Evolutionary conservation across 192 early-diverging fungal genomes (phyloP).

Genomic region (Coemansia sp.): DNA sequence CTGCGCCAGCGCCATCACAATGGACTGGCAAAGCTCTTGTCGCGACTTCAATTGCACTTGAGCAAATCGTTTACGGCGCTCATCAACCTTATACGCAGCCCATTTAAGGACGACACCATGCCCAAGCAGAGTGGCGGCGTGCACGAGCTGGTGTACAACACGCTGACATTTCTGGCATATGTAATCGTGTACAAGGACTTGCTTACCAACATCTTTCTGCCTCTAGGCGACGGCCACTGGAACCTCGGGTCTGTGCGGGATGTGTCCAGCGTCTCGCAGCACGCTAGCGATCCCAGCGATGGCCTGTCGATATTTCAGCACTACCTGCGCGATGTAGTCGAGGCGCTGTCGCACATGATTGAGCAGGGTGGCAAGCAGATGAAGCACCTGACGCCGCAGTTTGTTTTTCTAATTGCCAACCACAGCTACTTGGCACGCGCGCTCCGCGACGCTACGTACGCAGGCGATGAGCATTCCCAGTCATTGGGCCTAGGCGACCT

Average conservation of each 20-base stretch:
- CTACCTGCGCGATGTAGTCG: constrained; percentile 45
- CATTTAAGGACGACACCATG: constrained; percentile 39
- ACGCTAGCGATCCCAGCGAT: constrained; percentile 47
- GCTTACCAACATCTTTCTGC: constrained; percentile 34
- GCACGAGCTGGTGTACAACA: constrained; percentile 40
- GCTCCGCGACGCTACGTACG: constrained; percentile 43
- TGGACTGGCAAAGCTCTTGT: constrained; percentile 30
- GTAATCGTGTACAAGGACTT: constrained; percentile 46
- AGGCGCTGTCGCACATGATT: constrained; percentile 33
- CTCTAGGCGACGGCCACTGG: constrained; percentile 50
- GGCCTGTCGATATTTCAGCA: constrained; percentile 50
- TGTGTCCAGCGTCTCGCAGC: constrained; percentile 19
- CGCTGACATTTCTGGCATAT: constrained; percentile 39
- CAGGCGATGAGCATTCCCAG: constrained; percentile 41
- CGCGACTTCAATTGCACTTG: constrained; percentile 29
- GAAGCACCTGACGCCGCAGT: constrained; percentile 46
- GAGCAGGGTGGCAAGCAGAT: constrained; percentile 48
- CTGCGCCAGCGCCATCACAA: constrained; percentile 27
- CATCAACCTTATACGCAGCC: constrained; percentile 25
- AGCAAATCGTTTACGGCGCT: constrained; percentile 41
- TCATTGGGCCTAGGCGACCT: constrained; percentile 44
- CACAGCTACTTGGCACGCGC: constrained; percentile 43
- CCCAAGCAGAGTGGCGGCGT: constrained; percentile 50
- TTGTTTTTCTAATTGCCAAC: constrained; percentile 49
- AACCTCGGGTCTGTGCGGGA: constrained; percentile 25